Conservation (phyloP, 805 yeast species). For the Sugiyamaella smithiae region DNA sequence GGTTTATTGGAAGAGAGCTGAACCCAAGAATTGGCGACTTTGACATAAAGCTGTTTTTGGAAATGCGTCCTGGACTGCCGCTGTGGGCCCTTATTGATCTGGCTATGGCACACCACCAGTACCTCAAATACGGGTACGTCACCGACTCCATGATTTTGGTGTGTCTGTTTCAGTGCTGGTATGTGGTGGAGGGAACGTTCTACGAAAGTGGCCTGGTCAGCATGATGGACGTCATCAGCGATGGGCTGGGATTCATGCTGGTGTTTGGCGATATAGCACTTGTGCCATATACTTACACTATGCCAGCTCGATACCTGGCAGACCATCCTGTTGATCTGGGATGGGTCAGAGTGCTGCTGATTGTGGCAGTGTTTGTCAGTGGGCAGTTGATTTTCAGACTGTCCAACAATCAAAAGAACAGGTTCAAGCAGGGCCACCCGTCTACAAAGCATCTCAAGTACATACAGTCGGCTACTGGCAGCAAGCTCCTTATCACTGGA, state of each 20-base stretch:
- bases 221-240: conserved; percentile 95
- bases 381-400: conserved; percentile 85
- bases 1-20: conserved; percentile 96
- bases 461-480: conserved; percentile 71
- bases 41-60: conserved; percentile 90
- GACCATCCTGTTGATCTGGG: conserved; percentile 60
- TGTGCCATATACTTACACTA: conserved; percentile 86
- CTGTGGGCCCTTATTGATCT: conserved; percentile 79
- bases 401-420: conserved; percentile 80
- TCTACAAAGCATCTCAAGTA: conserved; percentile 57
- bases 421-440: conserved; percentile 76
- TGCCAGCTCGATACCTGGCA: conserved; percentile 81
- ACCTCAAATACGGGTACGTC: conserved; percentile 53
- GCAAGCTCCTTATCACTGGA: conserved; percentile 79
- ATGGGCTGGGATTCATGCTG: conserved; percentile 96
- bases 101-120: conserved; percentile 80
- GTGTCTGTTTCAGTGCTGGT: conserved; percentile 68
- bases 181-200: conserved; percentile 86
- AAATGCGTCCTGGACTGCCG: conserved; percentile 89
- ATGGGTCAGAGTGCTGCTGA: conserved; percentile 34
- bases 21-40: conserved; percentile 84
- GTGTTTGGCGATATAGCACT: conserved; percentile 90
- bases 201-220: conserved; percentile 86
- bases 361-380: conserved; percentile 47
- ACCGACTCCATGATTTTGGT: conserved; percentile 72